phyloP scores from a whole-genome alignment of 306 rosid species.

The Ormosia semicastrata region DNA sequence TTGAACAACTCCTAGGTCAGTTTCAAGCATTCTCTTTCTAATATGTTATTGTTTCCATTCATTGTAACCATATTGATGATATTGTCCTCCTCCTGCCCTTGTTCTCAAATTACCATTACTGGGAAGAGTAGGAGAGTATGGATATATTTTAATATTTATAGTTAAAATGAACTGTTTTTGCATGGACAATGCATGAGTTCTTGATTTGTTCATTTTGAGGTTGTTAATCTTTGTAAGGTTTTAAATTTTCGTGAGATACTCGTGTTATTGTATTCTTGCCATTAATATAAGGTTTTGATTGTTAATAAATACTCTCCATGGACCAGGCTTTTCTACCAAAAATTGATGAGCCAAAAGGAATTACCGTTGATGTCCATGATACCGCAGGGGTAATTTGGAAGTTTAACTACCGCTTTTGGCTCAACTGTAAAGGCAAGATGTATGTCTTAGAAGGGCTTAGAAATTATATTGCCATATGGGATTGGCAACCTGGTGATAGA shows the following conservation, averaged over 20 bases:
- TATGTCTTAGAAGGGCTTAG: slow-evolving; percentile 31
- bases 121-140: neutral
- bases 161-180: neutral
- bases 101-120: neutral
- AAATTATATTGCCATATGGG: slow-evolving; percentile 17
- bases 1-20: no score
- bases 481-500: slow-evolving; percentile 33
- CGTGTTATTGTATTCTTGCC: neutral
- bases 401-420: slow-evolving; percentile 25
- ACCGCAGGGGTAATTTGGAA: slow-evolving; percentile 16
- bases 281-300: neutral
- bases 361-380: slow-evolving; percentile 7
- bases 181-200: neutral
- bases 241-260: neutral
- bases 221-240: neutral
- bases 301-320: neutral
- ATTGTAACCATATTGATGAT: neutral
- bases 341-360: neutral
- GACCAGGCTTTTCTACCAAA: slow-evolving; percentile 23
- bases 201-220: neutral
- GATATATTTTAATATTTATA: neutral
- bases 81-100: neutral
- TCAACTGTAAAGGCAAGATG: slow-evolving; percentile 9
- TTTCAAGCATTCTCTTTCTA: no score
- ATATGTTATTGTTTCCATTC: no score